A percentile compares a stretch with the other conserved stretches of the same genome.
Evolutionary conservation across 768 basidiomycete genomes (phyloP).

Genomic region (Leccinum pellstonianum): DNA sequence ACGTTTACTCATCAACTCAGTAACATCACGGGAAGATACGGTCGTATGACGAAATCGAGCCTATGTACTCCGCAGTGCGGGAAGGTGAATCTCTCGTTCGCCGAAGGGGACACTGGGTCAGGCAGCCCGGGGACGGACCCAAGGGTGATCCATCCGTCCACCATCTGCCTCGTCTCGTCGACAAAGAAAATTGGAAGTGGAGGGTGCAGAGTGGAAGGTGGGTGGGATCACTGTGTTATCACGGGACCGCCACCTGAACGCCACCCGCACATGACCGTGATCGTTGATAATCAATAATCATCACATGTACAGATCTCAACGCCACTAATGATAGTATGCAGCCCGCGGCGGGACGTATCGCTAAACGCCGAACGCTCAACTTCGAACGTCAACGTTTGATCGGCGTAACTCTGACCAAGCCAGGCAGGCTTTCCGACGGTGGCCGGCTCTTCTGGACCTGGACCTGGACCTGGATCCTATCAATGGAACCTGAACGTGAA

Average conservation of each 20-base stretch:
- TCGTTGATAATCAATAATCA: neutral
- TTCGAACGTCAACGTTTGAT: neutral
- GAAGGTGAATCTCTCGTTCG: neutral
- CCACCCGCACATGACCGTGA: neutral
- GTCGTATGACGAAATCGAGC: neutral
- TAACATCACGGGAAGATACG: neutral
- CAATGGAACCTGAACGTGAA: neutral
- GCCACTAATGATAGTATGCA: neutral
- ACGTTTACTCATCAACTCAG: neutral
- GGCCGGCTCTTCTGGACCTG: neutral
- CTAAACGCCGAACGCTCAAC: neutral
- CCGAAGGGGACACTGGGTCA: neutral
- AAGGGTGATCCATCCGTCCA: neutral
- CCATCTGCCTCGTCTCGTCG: neutral
- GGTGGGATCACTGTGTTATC: neutral
- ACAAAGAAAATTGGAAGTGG: neutral
- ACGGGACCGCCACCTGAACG: neutral
- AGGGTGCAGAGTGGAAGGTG: neutral
- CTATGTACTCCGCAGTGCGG: neutral
- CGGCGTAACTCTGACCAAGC: neutral
- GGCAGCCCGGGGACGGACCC: neutral
- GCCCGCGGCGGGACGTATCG: neutral
- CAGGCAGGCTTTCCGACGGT: neutral
- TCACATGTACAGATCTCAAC: neutral
- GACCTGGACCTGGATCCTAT: neutral